Evolutionary conservation across 371 early-diverging fungal genomes (phyloP).

Genomic region (Mortierella sp.): DNA sequence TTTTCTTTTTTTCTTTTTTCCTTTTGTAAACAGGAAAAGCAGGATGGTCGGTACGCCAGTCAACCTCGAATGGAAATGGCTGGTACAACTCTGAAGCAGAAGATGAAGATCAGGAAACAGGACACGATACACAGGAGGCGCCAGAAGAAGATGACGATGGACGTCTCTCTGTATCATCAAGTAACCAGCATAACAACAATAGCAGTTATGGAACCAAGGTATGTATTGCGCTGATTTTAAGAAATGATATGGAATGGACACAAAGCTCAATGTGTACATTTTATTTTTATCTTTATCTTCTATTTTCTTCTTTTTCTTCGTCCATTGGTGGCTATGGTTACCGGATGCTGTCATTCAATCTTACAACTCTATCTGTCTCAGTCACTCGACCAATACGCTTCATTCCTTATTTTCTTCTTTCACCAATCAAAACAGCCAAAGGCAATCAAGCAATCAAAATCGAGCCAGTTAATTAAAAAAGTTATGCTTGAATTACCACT

Average conservation of each 20-base stretch:
- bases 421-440: background rate
- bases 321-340: background rate
- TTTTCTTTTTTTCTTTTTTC: no score
- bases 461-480: no score
- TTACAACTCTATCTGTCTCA: conserved; percentile 2
- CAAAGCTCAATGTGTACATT: background rate
- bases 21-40: conserved; percentile 23
- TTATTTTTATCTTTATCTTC: background rate
- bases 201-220: conserved; percentile 2
- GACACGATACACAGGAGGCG: conserved; percentile 21
- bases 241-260: background rate
- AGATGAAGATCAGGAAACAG: conserved; percentile 48
- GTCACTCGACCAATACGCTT: background rate
- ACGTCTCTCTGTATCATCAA: conserved; percentile 31
- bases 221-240: background rate
- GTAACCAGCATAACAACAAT: conserved; percentile 15
- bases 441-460: no score
- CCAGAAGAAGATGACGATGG: conserved; percentile 17
- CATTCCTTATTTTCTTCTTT: background rate
- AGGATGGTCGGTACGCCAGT: conserved; percentile 54
- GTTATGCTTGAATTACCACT: no score
- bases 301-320: background rate
- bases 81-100: conserved; percentile 56
- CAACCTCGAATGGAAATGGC: conserved; percentile 53
- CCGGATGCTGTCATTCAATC: background rate